Conservation (phyloP, 2,329 filamentous ascomycete species). For the Fusarium lyarnte region DNA sequence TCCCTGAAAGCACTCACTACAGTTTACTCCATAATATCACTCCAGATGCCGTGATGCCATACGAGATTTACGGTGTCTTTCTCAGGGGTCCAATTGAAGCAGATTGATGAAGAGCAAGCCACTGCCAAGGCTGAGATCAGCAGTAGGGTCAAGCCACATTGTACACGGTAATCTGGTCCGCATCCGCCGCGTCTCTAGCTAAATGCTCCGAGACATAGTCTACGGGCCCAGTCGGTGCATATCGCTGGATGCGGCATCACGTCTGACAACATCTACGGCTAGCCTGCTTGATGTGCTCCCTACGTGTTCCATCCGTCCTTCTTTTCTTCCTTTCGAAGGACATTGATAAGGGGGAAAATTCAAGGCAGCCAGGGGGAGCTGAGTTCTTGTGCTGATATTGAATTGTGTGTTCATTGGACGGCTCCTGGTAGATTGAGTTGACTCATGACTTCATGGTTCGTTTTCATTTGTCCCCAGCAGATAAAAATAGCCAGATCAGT, state of each 20-base stretch:
- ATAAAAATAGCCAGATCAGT: conserved; percentile 5
- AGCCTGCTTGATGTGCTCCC: neutral
- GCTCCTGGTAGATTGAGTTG: neutral
- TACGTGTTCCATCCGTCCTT: conserved; percentile 12
- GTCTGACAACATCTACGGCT: conserved; percentile 13
- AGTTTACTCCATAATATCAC: neutral
- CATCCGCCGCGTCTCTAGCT: conserved; percentile 16
- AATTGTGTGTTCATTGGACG: conserved; percentile 2
- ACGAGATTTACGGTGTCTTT: neutral
- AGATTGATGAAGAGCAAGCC: conserved; percentile 3
- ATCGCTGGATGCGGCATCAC: conserved; percentile 16
- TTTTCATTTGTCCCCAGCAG: neutral
- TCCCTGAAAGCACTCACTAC: conserved; percentile 16
- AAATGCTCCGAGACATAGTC: conserved; percentile 24
- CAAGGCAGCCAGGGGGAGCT: conserved; percentile 8
- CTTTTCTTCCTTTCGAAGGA: conserved; percentile 16
- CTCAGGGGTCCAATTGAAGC: neutral
- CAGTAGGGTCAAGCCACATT: conserved; percentile 28
- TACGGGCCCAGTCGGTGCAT: conserved; percentile 5
- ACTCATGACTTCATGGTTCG: conserved; percentile 13
- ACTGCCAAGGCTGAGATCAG: conserved; percentile 35
- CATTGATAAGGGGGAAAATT: conserved; percentile 3
- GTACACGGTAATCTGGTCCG: conserved; percentile 6
- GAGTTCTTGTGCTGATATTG: neutral
- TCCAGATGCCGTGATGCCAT: neutral